Percentiles rank a stretch among this genome's conserved stretches.
Evolutionary conservation across 1,284 basidiomycete species (phyloP).

Genomic region (Trichosporon coremiiforme): DNA sequence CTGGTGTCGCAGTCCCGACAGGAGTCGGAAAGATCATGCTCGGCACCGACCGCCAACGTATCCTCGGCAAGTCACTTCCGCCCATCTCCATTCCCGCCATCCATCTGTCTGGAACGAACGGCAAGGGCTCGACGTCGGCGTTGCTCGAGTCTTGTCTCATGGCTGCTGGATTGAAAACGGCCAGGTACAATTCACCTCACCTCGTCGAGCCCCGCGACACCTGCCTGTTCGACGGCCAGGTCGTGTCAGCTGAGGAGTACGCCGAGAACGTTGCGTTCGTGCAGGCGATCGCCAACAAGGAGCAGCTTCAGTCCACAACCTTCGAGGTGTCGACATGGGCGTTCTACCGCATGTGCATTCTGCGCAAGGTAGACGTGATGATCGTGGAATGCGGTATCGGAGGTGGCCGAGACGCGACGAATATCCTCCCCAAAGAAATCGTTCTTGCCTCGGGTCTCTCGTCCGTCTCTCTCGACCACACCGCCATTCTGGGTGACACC

Average conservation of each 20-base stretch:
- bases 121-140: conserved; percentile 90
- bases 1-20: conserved; percentile 10
- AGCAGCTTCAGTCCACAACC: conserved; percentile 65
- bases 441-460: conserved; percentile 80
- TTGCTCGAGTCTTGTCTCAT: conserved; percentile 75
- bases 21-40: conserved; percentile 66
- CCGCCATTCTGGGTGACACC: conserved; percentile 79
- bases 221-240: conserved; percentile 68
- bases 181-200: conserved; percentile 91
- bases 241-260: conserved; percentile 64
- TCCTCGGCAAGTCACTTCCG: conserved; percentile 65
- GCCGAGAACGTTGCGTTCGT: conserved; percentile 27
- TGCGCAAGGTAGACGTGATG: conserved; percentile 67
- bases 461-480: conserved; percentile 88
- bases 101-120: conserved; percentile 95
- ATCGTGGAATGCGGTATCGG: conserved; percentile 96
- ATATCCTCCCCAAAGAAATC: conserved; percentile 71
- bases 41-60: conserved; percentile 69
- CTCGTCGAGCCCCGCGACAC: conserved; percentile 77
- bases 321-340: conserved; percentile 88
- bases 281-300: conserved; percentile 61
- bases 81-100: conserved; percentile 77
- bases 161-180: conserved; percentile 65
- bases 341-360: conserved; percentile 58
- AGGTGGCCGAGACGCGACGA: conserved; percentile 89